A percentile compares a stretch with the other conserved stretches of the same genome.
Evolutionary conservation across 1,284 basidiomycete genomes (phyloP).

Genomic region (Irpex lacteus): DNA sequence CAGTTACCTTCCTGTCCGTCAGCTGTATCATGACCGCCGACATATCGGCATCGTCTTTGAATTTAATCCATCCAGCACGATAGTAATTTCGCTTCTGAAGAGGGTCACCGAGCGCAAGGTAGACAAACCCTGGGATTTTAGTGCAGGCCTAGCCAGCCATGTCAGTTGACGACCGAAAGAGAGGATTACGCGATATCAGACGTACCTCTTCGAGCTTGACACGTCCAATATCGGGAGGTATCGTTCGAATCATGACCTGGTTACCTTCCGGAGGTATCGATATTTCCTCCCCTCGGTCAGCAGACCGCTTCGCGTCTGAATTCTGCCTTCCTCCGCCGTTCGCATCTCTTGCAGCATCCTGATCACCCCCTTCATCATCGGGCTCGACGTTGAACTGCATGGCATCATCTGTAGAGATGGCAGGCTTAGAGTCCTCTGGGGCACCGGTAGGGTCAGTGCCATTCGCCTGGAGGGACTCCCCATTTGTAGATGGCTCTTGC

Average conservation of each 20-base stretch:
- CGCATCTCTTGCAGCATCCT: slow-evolving; percentile 49
- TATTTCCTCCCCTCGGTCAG: slow-evolving; percentile 68
- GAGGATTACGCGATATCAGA: slow-evolving; percentile 9
- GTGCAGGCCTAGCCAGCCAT: slow-evolving; percentile 55
- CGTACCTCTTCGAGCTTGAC: slow-evolving; percentile 84
- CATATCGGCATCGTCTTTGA: slow-evolving; percentile 82
- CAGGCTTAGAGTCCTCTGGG: slow-evolving; percentile 39
- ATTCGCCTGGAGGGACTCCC: slow-evolving; percentile 28
- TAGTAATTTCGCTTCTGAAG: slow-evolving; percentile 88
- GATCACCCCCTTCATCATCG: slow-evolving; percentile 67
- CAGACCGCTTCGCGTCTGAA: slow-evolving; percentile 40
- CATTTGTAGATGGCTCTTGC: slow-evolving; percentile 34
- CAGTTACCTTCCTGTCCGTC: slow-evolving; percentile 75
- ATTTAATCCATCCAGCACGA: slow-evolving; percentile 89
- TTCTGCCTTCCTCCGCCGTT: slow-evolving; percentile 50
- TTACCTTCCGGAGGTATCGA: slow-evolving; percentile 77
- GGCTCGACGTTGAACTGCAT: slow-evolving; percentile 62
- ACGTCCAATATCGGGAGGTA: slow-evolving; percentile 87
- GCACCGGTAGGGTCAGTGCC: slow-evolving; percentile 24
- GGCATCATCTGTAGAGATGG: slow-evolving; percentile 25
- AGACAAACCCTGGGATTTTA: slow-evolving; percentile 67
- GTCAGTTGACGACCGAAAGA: slow-evolving; percentile 6
- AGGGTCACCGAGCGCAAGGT: slow-evolving; percentile 88
- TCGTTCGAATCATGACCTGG: slow-evolving; percentile 91
- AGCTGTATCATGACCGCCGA: slow-evolving; percentile 65